Evolutionary conservation across 2,329 filamentous ascomycete genomes (phyloP).

Genomic region (Zymoseptoria ardabiliae): DNA sequence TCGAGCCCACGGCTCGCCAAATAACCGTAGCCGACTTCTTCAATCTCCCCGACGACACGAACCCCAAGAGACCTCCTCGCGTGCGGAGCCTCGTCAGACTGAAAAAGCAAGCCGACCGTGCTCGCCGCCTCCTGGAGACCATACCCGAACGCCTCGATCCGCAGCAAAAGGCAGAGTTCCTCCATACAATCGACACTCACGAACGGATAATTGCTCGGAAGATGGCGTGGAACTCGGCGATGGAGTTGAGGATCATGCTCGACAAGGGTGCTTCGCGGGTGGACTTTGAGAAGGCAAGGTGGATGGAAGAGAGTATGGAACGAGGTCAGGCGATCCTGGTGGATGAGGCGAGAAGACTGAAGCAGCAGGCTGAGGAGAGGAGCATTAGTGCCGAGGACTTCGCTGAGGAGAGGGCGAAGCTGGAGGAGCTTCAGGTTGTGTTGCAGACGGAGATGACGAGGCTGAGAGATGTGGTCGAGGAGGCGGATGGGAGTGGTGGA

Average conservation of each 20-base stretch:
- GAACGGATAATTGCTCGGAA: conserved; percentile 14
- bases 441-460: conserved; percentile 20
- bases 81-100: conserved; percentile 12
- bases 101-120: conserved; percentile 2
- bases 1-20: conserved; percentile 11
- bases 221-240: conserved; percentile 20
- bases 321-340: conserved; percentile 18
- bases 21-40: conserved; percentile 22
- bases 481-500: conserved; percentile 14
- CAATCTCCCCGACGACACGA: conserved; percentile 9
- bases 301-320: conserved; percentile 23
- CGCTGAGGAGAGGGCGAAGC: conserved; percentile 8
- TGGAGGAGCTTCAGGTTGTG: conserved; percentile 15
- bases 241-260: conserved; percentile 23
- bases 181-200: conserved; percentile 4
- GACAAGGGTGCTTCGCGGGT: conserved; percentile 19
- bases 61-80: background rate
- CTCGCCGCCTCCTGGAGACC: conserved; percentile 3
- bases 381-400: conserved; percentile 13
- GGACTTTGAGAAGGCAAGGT: conserved; percentile 16
- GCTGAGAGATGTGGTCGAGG: conserved; percentile 20
- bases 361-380: conserved; percentile 9
- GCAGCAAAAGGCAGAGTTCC: conserved; percentile 7
- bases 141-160: background rate
- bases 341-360: conserved; percentile 16